Evolutionary conservation across 108 stramenopile species (phyloP).

Genomic region (Mayamaea pseudoterrestris): DNA sequence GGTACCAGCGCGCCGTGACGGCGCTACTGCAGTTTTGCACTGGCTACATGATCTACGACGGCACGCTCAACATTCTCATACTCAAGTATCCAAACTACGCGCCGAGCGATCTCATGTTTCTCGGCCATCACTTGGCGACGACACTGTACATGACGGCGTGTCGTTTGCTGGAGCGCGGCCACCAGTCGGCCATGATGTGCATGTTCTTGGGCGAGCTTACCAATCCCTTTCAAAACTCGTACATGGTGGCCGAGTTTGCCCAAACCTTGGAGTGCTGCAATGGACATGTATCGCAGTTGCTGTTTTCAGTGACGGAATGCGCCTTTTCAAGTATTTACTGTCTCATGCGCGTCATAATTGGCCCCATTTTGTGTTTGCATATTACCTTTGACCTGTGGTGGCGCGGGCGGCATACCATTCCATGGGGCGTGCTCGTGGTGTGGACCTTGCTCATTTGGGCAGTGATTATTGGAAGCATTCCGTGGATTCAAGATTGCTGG

Average conservation of each 20-base stretch:
- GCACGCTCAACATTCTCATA: conserved; percentile 10
- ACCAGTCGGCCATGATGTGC: conserved; percentile 43
- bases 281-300: conserved; percentile 14
- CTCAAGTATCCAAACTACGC: conserved; percentile 1
- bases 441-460: conserved; percentile 48
- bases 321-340: conserved; percentile 26
- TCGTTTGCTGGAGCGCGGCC: conserved; percentile 35
- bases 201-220: conserved; percentile 63
- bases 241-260: conserved; percentile 22
- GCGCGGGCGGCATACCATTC: conserved; percentile 24
- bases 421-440: conserved; percentile 20
- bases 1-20: conserved; percentile 40
- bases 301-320: conserved; percentile 18
- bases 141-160: conserved; percentile 41
- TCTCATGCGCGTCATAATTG: conserved; percentile 28
- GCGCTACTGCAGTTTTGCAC: conserved; percentile 56
- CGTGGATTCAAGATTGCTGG: conserved; percentile 22
- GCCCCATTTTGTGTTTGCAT: conserved; percentile 20
- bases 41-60: conserved; percentile 67
- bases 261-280: conserved; percentile 29
- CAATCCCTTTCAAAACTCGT: conserved; percentile 43
- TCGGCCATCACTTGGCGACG: conserved; percentile 51
- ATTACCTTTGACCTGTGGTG: conserved; percentile 34
- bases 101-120: conserved; percentile 20
- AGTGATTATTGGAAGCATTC: conserved; percentile 35